Base-by-base conservation (phyloP, 1,284 basidiomycete species). In the Apiotrichum sp. region DNA sequence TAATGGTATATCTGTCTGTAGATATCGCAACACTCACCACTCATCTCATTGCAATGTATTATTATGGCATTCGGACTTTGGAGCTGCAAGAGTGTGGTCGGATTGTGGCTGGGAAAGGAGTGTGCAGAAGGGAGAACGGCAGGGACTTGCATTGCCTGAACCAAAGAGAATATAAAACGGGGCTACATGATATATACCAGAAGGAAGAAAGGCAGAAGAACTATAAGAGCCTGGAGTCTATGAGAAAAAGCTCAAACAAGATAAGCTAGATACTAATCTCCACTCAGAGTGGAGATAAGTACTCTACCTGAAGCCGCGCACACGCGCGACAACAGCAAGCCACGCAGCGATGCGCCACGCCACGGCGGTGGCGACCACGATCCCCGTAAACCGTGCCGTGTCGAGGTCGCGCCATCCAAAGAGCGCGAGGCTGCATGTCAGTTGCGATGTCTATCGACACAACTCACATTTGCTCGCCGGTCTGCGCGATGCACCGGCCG, bases 401-500 rank as follows among this genome's bases (percentile, higher is more conserved):
- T 68, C 40, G 3, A 69, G 65, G 57, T 77, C 74, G 0, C 61
- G 50, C 62, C 72, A 77, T 7, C 67, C 65, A 41, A 77, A 71
- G 4, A 76, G 57, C 4, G 67, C 66, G 4, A 72, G 57, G 10
- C 66, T 69, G 51, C 29, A 58, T n/a, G 62, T 36, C 35, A 36
- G 35, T n/a, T n/a, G n/a, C n/a, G n/a, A n/a, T n/a, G n/a, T n/a
- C n/a, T n/a, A n/a, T n/a, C n/a, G n/a, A n/a, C n/a, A n/a, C 53
- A 50, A 62, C 69, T 56, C 44, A 78, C 70, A 78, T 43, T 52
- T 78, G 71, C 52, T 76, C 73, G 13, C 78, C 78, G 7, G 61
- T 77, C 51, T 71, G 65, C 4, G 74, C 76, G 34, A 78, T 66
- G 61, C 78, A 79, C 14, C 64, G 62, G 6, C 78, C 78, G 1